Conservation (phyloP, 305 asterid species). For the Fraxinus greggii region DNA sequence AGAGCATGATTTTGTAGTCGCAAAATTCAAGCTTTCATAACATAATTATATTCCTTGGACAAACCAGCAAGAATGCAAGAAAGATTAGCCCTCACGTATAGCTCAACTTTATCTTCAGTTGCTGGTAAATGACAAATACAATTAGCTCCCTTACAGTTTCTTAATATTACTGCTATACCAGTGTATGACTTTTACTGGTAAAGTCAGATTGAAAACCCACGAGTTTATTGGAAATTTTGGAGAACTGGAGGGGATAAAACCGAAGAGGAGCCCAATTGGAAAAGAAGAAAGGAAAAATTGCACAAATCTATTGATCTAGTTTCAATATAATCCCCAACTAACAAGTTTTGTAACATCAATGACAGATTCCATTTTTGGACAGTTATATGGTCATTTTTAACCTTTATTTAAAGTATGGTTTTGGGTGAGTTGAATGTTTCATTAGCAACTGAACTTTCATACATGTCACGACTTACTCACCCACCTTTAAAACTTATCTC, state of each 20-base stretch:
- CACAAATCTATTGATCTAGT: neutral
- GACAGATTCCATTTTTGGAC: too few relatives aligned
- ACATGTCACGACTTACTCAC: too few relatives aligned
- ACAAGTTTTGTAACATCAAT: neutral
- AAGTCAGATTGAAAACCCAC: neutral
- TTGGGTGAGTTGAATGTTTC: too few relatives aligned
- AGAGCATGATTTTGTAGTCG: constrained; percentile 35
- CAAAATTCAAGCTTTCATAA: constrained; percentile 29
- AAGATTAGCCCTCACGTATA: neutral
- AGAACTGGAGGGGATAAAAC: neutral
- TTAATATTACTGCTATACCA: neutral
- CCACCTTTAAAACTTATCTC: too few relatives aligned
- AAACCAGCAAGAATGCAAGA: neutral
- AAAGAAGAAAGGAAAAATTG: neutral
- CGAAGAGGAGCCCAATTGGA: neutral
- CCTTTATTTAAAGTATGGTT: too few relatives aligned
- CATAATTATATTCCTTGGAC: neutral
- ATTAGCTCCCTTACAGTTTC: neutral
- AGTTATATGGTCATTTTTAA: too few relatives aligned
- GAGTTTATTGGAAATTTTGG: constrained; percentile 1
- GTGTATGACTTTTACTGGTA: neutral
- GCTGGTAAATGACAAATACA: constrained; percentile 10
- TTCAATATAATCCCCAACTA: neutral
- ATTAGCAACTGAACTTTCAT: too few relatives aligned
- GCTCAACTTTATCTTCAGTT: constrained; percentile 31